Conservation (phyloP, 2,329 filamentous ascomycete genomes). For the Calonectria ilicicola region DNA sequence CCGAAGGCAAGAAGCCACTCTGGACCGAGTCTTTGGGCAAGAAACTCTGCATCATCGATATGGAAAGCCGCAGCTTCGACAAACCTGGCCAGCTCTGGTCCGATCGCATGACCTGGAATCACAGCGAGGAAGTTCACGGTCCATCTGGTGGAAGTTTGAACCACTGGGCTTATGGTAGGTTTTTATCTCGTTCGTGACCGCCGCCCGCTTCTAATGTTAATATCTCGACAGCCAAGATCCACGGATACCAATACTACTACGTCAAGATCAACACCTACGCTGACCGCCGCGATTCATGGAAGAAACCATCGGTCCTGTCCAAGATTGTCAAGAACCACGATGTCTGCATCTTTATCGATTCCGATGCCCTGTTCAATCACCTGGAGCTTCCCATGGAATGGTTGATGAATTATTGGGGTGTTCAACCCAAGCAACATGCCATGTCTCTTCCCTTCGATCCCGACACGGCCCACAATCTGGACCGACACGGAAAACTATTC, state of each 20-base stretch:
- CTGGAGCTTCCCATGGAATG: conserved; percentile 13
- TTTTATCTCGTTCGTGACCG: background rate
- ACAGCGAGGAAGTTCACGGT: conserved; percentile 44
- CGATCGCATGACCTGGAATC: background rate
- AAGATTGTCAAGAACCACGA: conserved; percentile 10
- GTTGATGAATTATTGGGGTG: conserved; percentile 14
- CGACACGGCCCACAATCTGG: background rate
- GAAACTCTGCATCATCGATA: conserved; percentile 58
- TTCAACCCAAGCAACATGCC: background rate
- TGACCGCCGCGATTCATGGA: conserved; percentile 8
- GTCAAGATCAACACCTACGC: background rate
- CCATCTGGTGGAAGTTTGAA: conserved; percentile 56
- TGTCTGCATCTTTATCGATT: conserved; percentile 8
- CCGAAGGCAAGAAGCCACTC: conserved; percentile 26
- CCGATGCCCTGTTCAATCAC: conserved; percentile 13
- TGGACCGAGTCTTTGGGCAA: conserved; percentile 51
- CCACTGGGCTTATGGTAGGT: conserved; percentile 57
- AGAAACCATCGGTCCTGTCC: conserved; percentile 6
- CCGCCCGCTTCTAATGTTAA: conserved; percentile 28
- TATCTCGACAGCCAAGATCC: conserved; percentile 53
- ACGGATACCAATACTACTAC: conserved; percentile 34
- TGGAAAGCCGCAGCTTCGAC: conserved; percentile 56
- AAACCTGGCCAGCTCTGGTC: conserved; percentile 24
- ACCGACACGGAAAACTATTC: background rate
- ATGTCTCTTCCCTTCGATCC: conserved; percentile 1